phyloP scores from a whole-genome alignment of 2,329 filamentous ascomycete genomes.

The Diatrype stigma region DNA sequence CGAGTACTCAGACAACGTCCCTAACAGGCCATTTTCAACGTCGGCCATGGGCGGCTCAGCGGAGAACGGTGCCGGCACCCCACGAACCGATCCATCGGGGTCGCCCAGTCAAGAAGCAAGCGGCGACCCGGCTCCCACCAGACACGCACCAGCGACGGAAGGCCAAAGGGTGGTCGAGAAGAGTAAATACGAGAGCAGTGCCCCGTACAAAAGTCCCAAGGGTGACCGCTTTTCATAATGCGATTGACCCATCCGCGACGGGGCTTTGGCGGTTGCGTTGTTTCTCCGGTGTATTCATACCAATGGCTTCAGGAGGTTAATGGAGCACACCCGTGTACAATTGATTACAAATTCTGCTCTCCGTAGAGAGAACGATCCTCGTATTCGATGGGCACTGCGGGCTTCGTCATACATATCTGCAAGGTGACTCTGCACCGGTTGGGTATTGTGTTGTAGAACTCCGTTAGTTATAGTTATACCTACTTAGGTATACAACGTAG shows the following conservation, averaged over 20 bases:
- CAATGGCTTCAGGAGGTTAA: neutral
- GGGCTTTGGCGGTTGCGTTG: neutral
- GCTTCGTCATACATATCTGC: too few species aligned
- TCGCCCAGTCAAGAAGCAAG: conserved; percentile 70
- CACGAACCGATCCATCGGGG: conserved; percentile 53
- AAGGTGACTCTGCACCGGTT: too few species aligned
- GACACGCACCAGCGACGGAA: conserved; percentile 72
- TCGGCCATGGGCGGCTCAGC: conserved; percentile 32
- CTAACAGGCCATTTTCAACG: conserved; percentile 29
- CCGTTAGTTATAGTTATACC: too few species aligned
- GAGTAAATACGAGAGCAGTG: conserved; percentile 82
- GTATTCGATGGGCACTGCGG: too few species aligned
- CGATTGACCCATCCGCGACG: neutral
- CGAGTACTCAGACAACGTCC: conserved; percentile 41
- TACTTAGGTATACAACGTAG: too few species aligned
- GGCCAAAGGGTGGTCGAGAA: conserved; percentile 65
- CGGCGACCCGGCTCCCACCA: conserved; percentile 78
- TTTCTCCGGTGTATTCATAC: neutral
- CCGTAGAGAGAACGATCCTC: neutral
- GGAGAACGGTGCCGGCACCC: conserved; percentile 37
- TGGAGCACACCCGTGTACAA: neutral
- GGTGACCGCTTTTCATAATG: conserved; percentile 76
- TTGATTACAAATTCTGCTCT: neutral
- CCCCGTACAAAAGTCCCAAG: conserved; percentile 72
- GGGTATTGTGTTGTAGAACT: too few species aligned